A percentile compares a stretch with the other conserved stretches of the same genome.
These are phyloP conservation scores for Ciborinia camelliae DNA, from an alignment of 2,329 filamentous ascomycete species.

Conservation along the genomic window DNA sequence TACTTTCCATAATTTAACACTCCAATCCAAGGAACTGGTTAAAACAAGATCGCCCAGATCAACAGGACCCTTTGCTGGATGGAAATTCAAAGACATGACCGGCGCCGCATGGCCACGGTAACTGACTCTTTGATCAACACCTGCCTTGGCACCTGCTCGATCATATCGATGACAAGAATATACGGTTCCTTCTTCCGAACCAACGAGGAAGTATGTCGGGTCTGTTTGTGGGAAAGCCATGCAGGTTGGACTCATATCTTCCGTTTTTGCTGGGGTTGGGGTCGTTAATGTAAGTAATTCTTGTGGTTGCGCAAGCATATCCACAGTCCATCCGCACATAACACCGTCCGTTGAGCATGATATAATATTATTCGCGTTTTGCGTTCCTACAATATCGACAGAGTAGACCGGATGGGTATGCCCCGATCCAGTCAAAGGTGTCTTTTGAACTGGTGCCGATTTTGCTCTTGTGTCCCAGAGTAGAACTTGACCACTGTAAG, in stretches of 20 bases:
- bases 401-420: conserved; percentile 97
- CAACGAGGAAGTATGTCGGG: conserved; percentile 95
- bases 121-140: conserved; percentile 81
- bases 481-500: conserved; percentile 93
- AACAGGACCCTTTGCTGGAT: conserved; percentile 85
- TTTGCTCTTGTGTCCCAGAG: conserved; percentile 95
- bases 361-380: conserved; percentile 98
- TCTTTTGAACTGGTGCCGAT: conserved; percentile 89
- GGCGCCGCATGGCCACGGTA: conserved; percentile 91
- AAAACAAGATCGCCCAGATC: conserved; percentile 93
- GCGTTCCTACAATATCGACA: conserved; percentile 91
- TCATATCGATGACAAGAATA: conserved; percentile 97
- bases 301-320: conserved; percentile 96
- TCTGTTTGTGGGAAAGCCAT: conserved; percentile 94
- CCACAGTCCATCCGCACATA: conserved; percentile 94
- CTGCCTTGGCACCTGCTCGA: conserved; percentile 92
- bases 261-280: conserved; percentile 81
- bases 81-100: conserved; percentile 94
- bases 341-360: conserved; percentile 95
- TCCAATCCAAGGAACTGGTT: conserved; percentile 93
- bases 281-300: conserved; percentile 87
- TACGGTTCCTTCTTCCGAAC: conserved; percentile 93
- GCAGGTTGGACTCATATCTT: conserved; percentile 91
- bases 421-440: conserved; percentile 87
- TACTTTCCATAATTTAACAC: conserved; percentile 94